phyloP scores from a whole-genome alignment of 1,139 yeast genomes.

The Hansenula sp. region DNA sequence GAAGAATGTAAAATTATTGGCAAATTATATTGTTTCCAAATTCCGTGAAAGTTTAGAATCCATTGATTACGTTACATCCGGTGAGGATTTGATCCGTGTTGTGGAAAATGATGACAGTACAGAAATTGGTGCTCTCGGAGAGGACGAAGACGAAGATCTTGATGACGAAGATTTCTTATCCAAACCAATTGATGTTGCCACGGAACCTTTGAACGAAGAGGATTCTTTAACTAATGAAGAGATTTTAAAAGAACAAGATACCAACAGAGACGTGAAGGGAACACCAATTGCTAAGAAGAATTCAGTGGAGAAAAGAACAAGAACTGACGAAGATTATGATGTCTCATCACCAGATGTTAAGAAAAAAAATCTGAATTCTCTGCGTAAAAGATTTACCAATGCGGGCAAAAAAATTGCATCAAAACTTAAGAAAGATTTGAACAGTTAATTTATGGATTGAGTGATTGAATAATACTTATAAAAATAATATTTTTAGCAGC shows the following conservation, averaged over 20 bases:
- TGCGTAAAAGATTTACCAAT: conserved; percentile 22
- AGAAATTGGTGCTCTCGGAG: conserved; percentile 22
- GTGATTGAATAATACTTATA: too few relatives aligned
- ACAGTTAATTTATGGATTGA: too few relatives aligned
- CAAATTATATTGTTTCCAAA: conserved; percentile 44
- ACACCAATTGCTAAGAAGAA: not conserved
- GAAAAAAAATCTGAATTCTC: conserved; percentile 12
- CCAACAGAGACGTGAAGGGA: not conserved
- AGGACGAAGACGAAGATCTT: conserved; percentile 14
- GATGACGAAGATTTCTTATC: conserved; percentile 16
- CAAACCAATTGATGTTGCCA: conserved; percentile 9
- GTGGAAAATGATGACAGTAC: conserved; percentile 15
- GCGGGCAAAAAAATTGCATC: conserved; percentile 28
- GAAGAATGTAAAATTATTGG: conserved; percentile 43
- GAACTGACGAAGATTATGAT: conserved; percentile 4
- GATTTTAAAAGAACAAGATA: conserved; percentile 2
- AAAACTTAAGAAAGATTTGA: not conserved
- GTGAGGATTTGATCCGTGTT: conserved; percentile 26
- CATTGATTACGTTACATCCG: conserved; percentile 29
- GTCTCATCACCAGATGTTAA: conserved; percentile 5
- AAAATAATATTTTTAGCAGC: too few relatives aligned
- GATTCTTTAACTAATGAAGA: conserved; percentile 3
- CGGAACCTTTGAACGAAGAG: conserved; percentile 15
- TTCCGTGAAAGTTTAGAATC: conserved; percentile 37
- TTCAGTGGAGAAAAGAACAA: not conserved